Evolutionary conservation across 148 eudicot species (phyloP).

Genomic region (Tetragonia tetragonoides): DNA sequence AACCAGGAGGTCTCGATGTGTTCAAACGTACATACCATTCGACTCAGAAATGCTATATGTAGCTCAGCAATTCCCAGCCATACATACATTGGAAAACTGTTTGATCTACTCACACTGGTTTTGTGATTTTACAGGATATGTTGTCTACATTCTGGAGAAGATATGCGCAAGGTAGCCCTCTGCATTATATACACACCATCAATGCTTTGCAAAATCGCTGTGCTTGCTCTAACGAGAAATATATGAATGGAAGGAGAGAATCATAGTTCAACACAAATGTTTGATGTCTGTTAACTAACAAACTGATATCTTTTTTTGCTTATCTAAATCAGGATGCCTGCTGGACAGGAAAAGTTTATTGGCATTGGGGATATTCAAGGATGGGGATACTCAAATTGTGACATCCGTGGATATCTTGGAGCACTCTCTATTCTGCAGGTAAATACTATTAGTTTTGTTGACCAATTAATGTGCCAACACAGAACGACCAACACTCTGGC

Average conservation of each 20-base stretch:
- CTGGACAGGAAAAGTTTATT: conserved; percentile 73
- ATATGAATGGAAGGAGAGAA: not conserved
- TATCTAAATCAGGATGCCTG: conserved; percentile 47
- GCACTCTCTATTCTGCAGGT: conserved; percentile 82
- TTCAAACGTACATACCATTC: conserved; percentile 57
- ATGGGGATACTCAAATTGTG: conserved; percentile 73
- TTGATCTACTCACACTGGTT: not conserved
- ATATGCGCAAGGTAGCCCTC: conserved; percentile 50
- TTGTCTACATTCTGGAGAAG: conserved; percentile 62
- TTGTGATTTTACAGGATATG: conserved; percentile 46
- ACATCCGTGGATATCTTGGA: conserved; percentile 59
- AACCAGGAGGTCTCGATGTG: conserved; percentile 64
- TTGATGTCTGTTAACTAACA: not conserved
- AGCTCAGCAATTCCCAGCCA: not conserved
- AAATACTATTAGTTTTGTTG: not conserved
- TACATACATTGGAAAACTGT: not conserved
- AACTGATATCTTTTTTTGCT: not conserved
- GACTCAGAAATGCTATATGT: not conserved
- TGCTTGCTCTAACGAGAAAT: not conserved
- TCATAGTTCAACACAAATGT: not conserved
- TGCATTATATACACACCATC: not conserved
- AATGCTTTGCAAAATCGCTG: not conserved
- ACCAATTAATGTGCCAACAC: not conserved
- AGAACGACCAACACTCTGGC: not conserved
- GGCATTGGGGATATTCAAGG: conserved; percentile 63